Percentiles rank a stretch among this genome's conserved stretches.
phyloP scores from a whole-genome alignment of 2,329 filamentous ascomycete species.

The Verticillium dahliae region DNA sequence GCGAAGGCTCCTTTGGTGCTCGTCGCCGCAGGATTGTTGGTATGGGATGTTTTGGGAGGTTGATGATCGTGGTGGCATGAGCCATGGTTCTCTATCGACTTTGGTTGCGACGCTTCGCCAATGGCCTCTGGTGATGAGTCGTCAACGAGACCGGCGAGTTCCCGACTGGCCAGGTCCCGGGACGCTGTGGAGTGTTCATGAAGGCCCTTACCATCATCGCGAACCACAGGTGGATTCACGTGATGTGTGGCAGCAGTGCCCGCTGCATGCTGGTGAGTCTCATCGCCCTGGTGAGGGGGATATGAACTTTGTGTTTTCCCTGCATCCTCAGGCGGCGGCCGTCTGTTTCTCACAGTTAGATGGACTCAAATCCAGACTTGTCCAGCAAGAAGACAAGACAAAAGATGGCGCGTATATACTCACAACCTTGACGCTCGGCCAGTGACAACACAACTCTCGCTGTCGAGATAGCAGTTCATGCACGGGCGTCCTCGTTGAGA shows the following conservation, averaged over 20 bases:
- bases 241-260: background rate
- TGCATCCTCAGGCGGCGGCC: slow-evolving; percentile 18
- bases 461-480: slow-evolving; percentile 46
- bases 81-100: background rate
- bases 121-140: background rate
- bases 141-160: background rate
- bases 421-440: slow-evolving; percentile 32
- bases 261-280: background rate
- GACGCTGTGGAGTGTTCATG: background rate
- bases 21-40: background rate
- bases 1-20: background rate
- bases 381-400: background rate
- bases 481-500: slow-evolving; percentile 40
- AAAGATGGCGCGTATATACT: slow-evolving; percentile 11
- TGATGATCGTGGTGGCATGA: background rate
- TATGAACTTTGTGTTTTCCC: slow-evolving; percentile 20
- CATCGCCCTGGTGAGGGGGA: slow-evolving; percentile 15
- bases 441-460: slow-evolving; percentile 34
- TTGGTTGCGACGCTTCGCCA: background rate
- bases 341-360: slow-evolving; percentile 15
- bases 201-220: background rate
- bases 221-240: background rate
- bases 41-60: background rate
- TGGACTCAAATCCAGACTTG: background rate
- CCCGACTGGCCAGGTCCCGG: background rate